Conservation (phyloP, 2,329 filamentous ascomycete genomes). For the Metarhizium robertsii region DNA sequence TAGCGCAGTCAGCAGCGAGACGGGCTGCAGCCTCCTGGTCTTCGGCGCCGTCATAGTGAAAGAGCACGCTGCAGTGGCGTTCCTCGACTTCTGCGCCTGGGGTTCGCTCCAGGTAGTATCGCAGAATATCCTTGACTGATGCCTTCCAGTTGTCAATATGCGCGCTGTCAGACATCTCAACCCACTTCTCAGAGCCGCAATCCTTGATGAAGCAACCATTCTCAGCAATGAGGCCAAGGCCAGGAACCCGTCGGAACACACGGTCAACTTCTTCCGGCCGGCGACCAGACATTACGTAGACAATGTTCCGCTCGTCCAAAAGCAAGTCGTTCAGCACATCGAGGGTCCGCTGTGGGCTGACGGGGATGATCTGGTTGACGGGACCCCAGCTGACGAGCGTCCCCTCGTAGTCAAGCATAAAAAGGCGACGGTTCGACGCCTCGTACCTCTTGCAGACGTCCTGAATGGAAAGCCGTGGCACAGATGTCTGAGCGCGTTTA, state of each 20-base stretch:
- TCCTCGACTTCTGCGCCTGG: conserved; percentile 84
- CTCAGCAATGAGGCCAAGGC: conserved; percentile 83
- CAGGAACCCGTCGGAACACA: conserved; percentile 74
- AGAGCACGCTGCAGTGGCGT: conserved; percentile 82
- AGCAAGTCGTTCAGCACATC: conserved; percentile 76
- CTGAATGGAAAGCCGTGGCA: conserved; percentile 71
- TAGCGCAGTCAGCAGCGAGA: conserved; percentile 81
- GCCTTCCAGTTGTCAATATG: conserved; percentile 72
- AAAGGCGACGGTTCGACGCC: conserved; percentile 58
- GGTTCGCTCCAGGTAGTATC: conserved; percentile 83
- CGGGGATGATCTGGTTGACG: conserved; percentile 73
- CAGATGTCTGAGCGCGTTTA: conserved; percentile 72
- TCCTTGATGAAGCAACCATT: conserved; percentile 87
- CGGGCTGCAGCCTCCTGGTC: conserved; percentile 67
- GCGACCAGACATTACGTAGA: conserved; percentile 90
- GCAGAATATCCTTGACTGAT: conserved; percentile 71
- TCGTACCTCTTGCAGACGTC: conserved; percentile 58
- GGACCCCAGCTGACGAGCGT: conserved; percentile 84
- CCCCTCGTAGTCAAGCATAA: conserved; percentile 90
- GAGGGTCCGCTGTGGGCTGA: conserved; percentile 74
- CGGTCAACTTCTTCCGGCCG: conserved; percentile 81
- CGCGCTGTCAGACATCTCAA: conserved; percentile 62
- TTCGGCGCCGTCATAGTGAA: conserved; percentile 78
- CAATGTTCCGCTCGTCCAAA: conserved; percentile 68
- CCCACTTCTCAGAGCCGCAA: conserved; percentile 61